phyloP scores from a whole-genome alignment of 83 land plant genomes.

The Picea mariana region DNA sequence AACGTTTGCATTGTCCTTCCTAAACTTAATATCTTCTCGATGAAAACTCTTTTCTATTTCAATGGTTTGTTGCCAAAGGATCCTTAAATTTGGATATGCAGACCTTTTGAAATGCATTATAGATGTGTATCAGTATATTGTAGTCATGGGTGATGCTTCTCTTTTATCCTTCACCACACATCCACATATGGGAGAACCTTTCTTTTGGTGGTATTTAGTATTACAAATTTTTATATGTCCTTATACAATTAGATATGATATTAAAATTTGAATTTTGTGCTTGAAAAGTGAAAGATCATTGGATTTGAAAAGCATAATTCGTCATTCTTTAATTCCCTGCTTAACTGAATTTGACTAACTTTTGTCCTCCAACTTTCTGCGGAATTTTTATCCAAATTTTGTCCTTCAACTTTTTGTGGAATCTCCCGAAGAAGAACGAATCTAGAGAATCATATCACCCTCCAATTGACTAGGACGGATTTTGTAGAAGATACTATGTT shows the following conservation, averaged over 20 bases:
- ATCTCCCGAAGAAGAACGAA: not conserved
- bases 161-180: not conserved
- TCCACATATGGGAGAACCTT: not conserved
- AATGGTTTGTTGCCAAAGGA: not conserved
- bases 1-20: not conserved
- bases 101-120: not conserved
- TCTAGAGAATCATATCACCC: not conserved
- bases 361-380: not conserved
- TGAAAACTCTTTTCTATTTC: not conserved
- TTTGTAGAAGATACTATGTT: not conserved
- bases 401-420: not conserved
- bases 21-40: not conserved
- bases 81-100: not conserved
- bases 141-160: not conserved
- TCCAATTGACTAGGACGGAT: not conserved
- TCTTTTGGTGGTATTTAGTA: not conserved
- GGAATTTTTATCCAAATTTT: no score
- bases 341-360: not conserved
- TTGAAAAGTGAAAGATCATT: not conserved
- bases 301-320: not conserved
- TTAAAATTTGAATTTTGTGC: not conserved
- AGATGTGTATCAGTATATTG: not conserved
- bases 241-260: not conserved
- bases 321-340: not conserved
- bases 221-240: no score